Base-by-base conservation (phyloP, 129 eudicot genomes). In the Artemisia argyi region DNA sequence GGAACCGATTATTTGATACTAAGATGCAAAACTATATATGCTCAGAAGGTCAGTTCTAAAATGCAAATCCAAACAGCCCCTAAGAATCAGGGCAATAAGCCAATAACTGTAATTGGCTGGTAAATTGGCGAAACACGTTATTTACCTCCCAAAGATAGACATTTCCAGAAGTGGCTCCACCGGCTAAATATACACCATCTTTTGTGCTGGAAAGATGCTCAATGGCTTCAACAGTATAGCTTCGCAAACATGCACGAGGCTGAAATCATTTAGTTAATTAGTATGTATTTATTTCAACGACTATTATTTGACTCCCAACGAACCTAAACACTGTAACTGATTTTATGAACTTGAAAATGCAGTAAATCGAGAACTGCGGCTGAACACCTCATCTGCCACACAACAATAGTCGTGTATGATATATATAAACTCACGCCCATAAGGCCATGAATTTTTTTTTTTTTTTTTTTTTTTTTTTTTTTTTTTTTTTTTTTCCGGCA, bases 81-180 rank as follows among this genome's bases (percentile, higher is more conserved):
- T 65, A 20, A 44, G 42, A 71, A 69, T 52, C 68, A 30, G 47
- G 72, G 78, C 58, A 11, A 54, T 3, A 7, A 35, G 49, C 12
- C 35, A 30, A 30, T 30, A 30, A 30, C 35, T 4, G 18, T 46
- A 50, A 17, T 24, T 59, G 30, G 48, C 35, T 14, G 46, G 66
- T 26, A 56, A 3, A 42, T 13, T 39, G 60, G 19, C 18, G 52
- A 3, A 50, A 17, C 16, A 59, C 1, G 61, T 49, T 16, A 46
- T 71, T 73, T 66, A 84, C 88, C 88, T 80, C 85, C 88, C 88
- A 84, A 19, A 84, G 55, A 49, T 65, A 77, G 16, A 77, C 58
- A 73, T 80, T 76, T 63, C 88, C 88, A 28, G 88, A 84, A 77
- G 72, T 24, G 46, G 88, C 78, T 19, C 85, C 88, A 46, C 88